phyloP scores from a whole-genome alignment of 1,284 basidiomycete genomes.

The Pseudozyma sp. region DNA sequence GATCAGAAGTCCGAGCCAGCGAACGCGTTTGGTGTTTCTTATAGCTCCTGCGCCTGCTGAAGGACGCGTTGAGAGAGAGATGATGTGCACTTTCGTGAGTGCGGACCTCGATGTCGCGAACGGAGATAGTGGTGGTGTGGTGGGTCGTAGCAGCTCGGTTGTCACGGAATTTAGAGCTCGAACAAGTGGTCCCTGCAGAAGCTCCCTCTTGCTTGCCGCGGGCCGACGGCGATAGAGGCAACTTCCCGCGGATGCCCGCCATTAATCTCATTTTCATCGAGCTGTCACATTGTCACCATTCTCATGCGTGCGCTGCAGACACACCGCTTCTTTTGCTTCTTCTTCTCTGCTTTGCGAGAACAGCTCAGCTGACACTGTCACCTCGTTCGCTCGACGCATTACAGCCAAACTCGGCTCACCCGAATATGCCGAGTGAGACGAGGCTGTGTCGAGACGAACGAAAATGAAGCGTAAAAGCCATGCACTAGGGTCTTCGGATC shows the following conservation, averaged over 20 bases:
- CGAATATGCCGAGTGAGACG: not conserved
- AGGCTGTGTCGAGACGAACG: too few relatives aligned
- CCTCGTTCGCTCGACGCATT: not conserved
- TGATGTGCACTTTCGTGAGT: too few relatives aligned
- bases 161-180: constrained; percentile 12
- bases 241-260: not conserved
- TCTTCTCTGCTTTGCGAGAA: not conserved
- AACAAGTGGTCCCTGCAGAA: not conserved
- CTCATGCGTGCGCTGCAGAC: not conserved
- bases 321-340: not conserved
- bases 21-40: too few relatives aligned
- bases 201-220: not conserved
- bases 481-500: not conserved
- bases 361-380: too few relatives aligned
- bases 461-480: constrained; percentile 1
- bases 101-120: too few relatives aligned
- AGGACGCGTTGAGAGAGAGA: too few relatives aligned
- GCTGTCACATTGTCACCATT: not conserved
- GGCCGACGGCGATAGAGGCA: not conserved
- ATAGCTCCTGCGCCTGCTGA: too few relatives aligned
- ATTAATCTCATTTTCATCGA: not conserved
- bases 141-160: not conserved
- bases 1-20: too few relatives aligned
- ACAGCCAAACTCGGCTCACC: not conserved
- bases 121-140: too few relatives aligned